Conservation (phyloP, 2,329 filamentous ascomycete species). For the Chaetomium strumarium region DNA sequence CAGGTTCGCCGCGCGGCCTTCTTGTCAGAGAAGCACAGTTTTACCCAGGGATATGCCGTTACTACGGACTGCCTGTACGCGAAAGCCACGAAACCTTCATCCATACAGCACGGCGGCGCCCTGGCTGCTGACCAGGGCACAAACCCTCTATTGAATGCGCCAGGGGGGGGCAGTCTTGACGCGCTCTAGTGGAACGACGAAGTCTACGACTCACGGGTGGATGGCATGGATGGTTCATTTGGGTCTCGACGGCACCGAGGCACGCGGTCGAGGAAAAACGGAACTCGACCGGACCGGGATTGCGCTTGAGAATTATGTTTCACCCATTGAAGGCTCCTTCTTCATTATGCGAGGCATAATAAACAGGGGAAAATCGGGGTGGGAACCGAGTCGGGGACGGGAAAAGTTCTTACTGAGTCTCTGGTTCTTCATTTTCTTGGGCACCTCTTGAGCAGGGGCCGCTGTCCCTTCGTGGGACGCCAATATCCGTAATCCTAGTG, state of each 20-base stretch:
- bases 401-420: constrained; percentile 11
- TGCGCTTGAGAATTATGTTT: constrained; percentile 2
- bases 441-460: background rate
- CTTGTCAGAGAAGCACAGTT: constrained; percentile 13
- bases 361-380: constrained; percentile 8
- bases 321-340: constrained; percentile 6
- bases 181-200: background rate
- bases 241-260: constrained; percentile 3
- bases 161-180: background rate
- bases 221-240: constrained; percentile 18
- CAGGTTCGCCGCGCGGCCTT: constrained; percentile 14
- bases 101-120: background rate
- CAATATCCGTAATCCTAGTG: constrained; percentile 16
- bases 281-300: constrained; percentile 16
- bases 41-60: constrained; percentile 6
- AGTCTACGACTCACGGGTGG: constrained; percentile 19
- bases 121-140: background rate
- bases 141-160: background rate
- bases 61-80: constrained; percentile 3
- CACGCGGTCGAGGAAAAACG: constrained; percentile 19
- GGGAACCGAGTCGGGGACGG: constrained; percentile 5
- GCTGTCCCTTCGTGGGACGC: background rate
- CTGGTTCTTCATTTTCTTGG: background rate
- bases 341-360: constrained; percentile 5
- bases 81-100: background rate